Conservation (phyloP, 2,329 filamentous ascomycete genomes). For the Ophiocordyceps camponoti-floridani region DNA sequence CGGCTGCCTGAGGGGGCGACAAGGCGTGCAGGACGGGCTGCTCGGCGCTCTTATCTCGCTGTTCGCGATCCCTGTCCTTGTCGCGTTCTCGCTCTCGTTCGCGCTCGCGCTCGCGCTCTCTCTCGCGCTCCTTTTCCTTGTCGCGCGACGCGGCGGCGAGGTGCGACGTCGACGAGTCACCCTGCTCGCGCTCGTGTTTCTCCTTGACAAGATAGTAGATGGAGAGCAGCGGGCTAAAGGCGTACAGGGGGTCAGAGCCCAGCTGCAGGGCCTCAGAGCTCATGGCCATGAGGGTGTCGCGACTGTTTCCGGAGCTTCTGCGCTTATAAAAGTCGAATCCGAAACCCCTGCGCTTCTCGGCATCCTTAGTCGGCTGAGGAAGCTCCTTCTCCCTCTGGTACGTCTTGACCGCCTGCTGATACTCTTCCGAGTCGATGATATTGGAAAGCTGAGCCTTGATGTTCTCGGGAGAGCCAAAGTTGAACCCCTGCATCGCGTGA, state of each 20-base stretch:
- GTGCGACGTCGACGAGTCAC: constrained; percentile 21
- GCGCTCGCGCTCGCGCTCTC: constrained; percentile 7
- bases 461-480: constrained; percentile 75
- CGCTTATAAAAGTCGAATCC: constrained; percentile 94
- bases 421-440: constrained; percentile 85
- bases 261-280: constrained; percentile 72
- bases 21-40: constrained; percentile 50
- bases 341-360: constrained; percentile 76
- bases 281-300: constrained; percentile 69
- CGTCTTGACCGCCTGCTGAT: constrained; percentile 64
- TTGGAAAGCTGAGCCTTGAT: constrained; percentile 70
- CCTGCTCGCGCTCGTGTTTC: constrained; percentile 66
- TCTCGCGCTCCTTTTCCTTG: constrained; percentile 10
- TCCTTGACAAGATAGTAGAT: constrained; percentile 94
- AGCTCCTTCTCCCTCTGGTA: constrained; percentile 49
- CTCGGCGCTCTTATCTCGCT: constrained; percentile 10
- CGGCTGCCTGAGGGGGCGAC: constrained; percentile 63
- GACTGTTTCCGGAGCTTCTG: constrained; percentile 72
- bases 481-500: constrained; percentile 92
- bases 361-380: constrained; percentile 37
- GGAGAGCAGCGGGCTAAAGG: constrained; percentile 79
- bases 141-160: constrained; percentile 25
- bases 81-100: constrained; percentile 11
- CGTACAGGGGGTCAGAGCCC: constrained; percentile 77
- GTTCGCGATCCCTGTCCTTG: constrained; percentile 11